Evolutionary conservation across 768 basidiomycete genomes (phyloP), one percentile per base, ranked within the genome.

Genomic region (Chalciporus piperatus): DNA sequence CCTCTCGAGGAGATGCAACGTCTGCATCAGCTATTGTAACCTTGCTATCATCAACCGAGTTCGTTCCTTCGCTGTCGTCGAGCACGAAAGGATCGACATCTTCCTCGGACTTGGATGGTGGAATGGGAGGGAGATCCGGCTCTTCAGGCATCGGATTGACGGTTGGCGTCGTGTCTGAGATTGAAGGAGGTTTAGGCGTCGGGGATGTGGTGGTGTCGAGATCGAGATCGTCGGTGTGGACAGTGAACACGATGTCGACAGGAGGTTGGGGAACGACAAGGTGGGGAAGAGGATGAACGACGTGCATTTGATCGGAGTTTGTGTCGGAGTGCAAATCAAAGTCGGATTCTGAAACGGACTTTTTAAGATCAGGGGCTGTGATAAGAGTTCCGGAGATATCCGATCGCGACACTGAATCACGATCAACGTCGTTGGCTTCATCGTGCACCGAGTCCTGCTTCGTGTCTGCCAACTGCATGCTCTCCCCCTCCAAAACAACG

Each of bases 21-120:
- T 40, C 47, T 11, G 60, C 67, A 7, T 73, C 73, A 35, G 45
- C 45, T n/a, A 13, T 23, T 16, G 20, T 14, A 52, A 16, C 38
- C 30, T 41, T 44, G 27, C 42, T 30, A 30, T 30, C 46, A 10
- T 43, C 43, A 25, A 73, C 76, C 22, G 72, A 76, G n/a, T 70
- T 73, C 17, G 68, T 61, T 4, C 70, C 71, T 39, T 75, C 73
- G 33, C 78, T 74, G 52, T 81, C 82, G 57, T 85, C 85, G 32
- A 83, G 69, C 45, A 85, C 71, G 71, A 84, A 85, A 2, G 82
- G 82, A 65, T 87, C 75, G 6, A 76, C 68, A n/a, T 45, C 51
- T 23, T 53, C 30, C 16, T 56, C 48, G 3, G 49, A n/a, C 33
- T 54, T 48, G 16, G 22, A 52, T n/a, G 23, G 60, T 40, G 39